Evolutionary conservation across 495 filamentous ascomycete genomes (phyloP).

Genomic region (Pseudomonodictys pantanalensis): DNA sequence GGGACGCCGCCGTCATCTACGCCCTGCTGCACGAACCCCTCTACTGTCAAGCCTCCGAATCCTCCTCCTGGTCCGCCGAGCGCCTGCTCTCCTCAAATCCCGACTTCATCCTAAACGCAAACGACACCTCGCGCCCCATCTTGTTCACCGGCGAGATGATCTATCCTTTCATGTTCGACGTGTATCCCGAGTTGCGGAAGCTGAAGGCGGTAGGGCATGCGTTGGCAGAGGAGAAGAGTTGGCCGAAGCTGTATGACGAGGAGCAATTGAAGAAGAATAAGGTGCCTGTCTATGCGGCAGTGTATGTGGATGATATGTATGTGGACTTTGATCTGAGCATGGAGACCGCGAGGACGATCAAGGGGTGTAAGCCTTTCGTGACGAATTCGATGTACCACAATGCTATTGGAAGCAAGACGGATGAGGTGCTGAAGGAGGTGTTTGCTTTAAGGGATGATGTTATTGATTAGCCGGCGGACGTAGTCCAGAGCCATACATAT

Average conservation of each 20-base stretch:
- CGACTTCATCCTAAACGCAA: constrained; percentile 44
- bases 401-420: constrained; percentile 66
- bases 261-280: constrained; percentile 69
- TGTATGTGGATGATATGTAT: constrained; percentile 93
- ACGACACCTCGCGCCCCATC: constrained; percentile 57
- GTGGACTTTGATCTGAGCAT: constrained; percentile 72
- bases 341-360: constrained; percentile 72
- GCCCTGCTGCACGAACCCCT: constrained; percentile 80
- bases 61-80: constrained; percentile 65
- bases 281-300: constrained; percentile 84
- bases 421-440: constrained; percentile 55
- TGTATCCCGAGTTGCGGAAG: constrained; percentile 65
- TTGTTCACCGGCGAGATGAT: constrained; percentile 93
- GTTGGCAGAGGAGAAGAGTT: constrained; percentile 63
- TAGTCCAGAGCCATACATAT: background rate
- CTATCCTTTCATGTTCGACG: constrained; percentile 75
- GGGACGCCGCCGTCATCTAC: constrained; percentile 77
- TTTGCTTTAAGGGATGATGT: constrained; percentile 43
- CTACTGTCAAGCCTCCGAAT: constrained; percentile 64
- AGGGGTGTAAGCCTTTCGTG: constrained; percentile 72
- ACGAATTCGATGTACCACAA: constrained; percentile 88
- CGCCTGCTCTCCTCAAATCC: constrained; percentile 46
- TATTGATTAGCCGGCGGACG: constrained; percentile 34
- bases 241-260: constrained; percentile 75
- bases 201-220: constrained; percentile 64